These are phyloP conservation scores for Bruguiera sexangula DNA, from an alignment of 345 rosid genomes.

Conservation along the genomic window DNA sequence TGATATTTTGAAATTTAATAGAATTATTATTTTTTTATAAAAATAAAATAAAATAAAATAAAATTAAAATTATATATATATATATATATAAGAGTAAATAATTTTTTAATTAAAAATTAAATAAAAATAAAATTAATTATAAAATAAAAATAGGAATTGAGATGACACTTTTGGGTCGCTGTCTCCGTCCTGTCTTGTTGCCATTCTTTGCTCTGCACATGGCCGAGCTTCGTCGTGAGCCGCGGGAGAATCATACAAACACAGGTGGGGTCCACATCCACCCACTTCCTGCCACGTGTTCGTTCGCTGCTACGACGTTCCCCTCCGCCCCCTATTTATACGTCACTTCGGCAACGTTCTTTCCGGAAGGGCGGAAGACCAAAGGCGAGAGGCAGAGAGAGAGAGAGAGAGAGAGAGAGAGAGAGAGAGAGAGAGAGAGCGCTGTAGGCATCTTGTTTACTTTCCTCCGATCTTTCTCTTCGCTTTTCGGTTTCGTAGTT, in stretches of 20 bases:
- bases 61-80: too few relatives aligned
- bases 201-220: not conserved
- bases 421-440: not conserved
- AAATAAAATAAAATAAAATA: too few relatives aligned
- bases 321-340: constrained; percentile 26
- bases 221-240: constrained; percentile 8
- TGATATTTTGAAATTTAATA: too few relatives aligned
- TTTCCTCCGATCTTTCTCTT: not conserved
- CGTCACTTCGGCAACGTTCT: not conserved
- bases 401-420: not conserved
- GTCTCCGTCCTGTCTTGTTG: too few relatives aligned
- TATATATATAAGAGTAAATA: too few relatives aligned
- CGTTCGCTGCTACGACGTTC: rapidly evolving
- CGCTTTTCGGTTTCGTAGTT: not conserved
- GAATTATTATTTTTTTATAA: too few relatives aligned
- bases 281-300: constrained; percentile 32
- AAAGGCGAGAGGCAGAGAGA: not conserved
- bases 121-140: too few relatives aligned
- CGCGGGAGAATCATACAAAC: not conserved
- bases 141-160: too few relatives aligned
- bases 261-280: constrained; percentile 21
- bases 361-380: not conserved
- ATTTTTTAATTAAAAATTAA: too few relatives aligned
- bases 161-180: too few relatives aligned
- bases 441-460: too few relatives aligned